Conservation (phyloP, 2,329 filamentous ascomycete genomes). For the Beauveria sp. region DNA sequence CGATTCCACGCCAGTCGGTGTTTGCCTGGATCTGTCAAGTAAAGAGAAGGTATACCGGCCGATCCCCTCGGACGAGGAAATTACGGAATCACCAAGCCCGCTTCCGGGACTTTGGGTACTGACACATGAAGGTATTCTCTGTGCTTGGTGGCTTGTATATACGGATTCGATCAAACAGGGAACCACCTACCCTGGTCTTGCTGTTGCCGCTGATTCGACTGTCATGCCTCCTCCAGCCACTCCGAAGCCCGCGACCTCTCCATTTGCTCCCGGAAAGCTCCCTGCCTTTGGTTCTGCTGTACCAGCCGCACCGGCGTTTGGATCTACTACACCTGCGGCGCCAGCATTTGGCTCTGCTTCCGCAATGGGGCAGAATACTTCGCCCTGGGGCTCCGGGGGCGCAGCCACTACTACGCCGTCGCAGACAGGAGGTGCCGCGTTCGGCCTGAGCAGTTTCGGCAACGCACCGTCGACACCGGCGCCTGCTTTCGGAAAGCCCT, state of each 20-base stretch:
- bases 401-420: constrained; percentile 23
- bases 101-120: constrained; percentile 77
- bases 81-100: constrained; percentile 70
- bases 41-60: constrained; percentile 72
- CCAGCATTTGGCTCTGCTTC: constrained; percentile 41
- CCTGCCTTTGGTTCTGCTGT: constrained; percentile 25
- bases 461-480: constrained; percentile 26
- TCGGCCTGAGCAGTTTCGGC: constrained; percentile 40
- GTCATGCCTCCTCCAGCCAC: constrained; percentile 21
- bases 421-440: constrained; percentile 28
- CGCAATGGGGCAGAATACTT: constrained; percentile 42
- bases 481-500: constrained; percentile 42
- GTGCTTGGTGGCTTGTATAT: constrained; percentile 88
- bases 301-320: constrained; percentile 34
- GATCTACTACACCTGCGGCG: constrained; percentile 26
- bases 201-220: constrained; percentile 30
- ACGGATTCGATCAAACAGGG: constrained; percentile 73
- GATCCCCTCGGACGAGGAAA: constrained; percentile 66
- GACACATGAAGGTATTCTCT: constrained; percentile 81
- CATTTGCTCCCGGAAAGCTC: constrained; percentile 25
- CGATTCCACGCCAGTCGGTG: constrained; percentile 71
- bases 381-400: constrained; percentile 38
- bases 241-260: constrained; percentile 2
- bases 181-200: constrained; percentile 64
- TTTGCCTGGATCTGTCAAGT: constrained; percentile 75